Percentiles rank a stretch among this genome's conserved stretches.
phyloP scores from a whole-genome alignment of 164 flowering plant species.

The Pachysandra terminalis region DNA sequence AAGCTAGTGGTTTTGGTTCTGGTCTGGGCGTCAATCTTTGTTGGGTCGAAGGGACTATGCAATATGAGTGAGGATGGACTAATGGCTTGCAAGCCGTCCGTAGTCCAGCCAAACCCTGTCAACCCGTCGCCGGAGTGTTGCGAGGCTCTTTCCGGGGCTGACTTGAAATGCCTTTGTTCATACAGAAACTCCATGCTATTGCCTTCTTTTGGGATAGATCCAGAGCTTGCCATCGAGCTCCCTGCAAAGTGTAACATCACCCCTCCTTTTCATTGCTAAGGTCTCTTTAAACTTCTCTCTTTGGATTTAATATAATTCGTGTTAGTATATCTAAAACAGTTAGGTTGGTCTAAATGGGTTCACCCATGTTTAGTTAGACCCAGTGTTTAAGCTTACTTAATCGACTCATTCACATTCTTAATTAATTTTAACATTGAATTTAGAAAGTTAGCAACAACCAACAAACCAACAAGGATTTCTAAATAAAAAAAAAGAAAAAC shows the following conservation, averaged over 20 bases:
- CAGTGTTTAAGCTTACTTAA: too few relatives aligned
- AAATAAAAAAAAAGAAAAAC: too few relatives aligned
- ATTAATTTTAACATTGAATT: too few relatives aligned
- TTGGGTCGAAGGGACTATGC: slow-evolving; percentile 15
- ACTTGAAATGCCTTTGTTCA: slow-evolving; percentile 38
- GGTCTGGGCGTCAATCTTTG: slow-evolving; percentile 9
- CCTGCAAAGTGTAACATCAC: slow-evolving; percentile 33
- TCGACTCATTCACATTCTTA: too few relatives aligned
- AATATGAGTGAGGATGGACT: slow-evolving; percentile 28
- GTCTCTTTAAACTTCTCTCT: slow-evolving; percentile 2
- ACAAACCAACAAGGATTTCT: too few relatives aligned
- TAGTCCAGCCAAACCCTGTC: slow-evolving; percentile 16
- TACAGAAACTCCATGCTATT: slow-evolving; percentile 29
- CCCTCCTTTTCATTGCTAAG: slow-evolving; percentile 20
- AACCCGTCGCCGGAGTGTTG: slow-evolving; percentile 37
- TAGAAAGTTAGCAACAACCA: too few relatives aligned
- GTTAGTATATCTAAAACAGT: too few relatives aligned
- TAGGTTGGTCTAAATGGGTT: too few relatives aligned
- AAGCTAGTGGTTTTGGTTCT: slow-evolving; percentile 17
- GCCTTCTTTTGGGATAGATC: slow-evolving; percentile 31
- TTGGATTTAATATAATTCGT: not conserved
- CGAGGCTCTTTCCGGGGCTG: slow-evolving; percentile 31
- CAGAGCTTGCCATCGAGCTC: slow-evolving; percentile 42
- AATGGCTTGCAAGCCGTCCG: slow-evolving; percentile 37
- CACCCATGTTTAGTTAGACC: too few relatives aligned